Percentiles rank a stretch among this genome's conserved stretches.
Conservation (phyloP, 306 rosid genomes). For the Fagus sylvatica region DNA sequence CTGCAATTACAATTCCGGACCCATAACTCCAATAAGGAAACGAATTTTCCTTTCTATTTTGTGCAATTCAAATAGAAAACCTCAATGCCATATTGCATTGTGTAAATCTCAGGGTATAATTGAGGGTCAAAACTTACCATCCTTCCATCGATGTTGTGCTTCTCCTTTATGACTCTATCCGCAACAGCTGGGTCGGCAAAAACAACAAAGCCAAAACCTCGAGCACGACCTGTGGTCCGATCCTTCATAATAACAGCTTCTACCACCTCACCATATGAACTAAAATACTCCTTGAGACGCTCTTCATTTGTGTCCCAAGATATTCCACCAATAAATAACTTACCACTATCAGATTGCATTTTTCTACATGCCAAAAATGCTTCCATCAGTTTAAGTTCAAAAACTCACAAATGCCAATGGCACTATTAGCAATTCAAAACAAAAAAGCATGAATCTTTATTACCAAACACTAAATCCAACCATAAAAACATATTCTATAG, state of each 20-base stretch:
- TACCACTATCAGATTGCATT: slow-evolving; percentile 97
- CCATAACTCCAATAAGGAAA: slow-evolving; percentile 13
- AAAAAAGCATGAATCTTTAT: not conserved
- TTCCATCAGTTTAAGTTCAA: slow-evolving; percentile 34
- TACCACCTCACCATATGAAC: slow-evolving; percentile 84
- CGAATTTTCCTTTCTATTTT: not conserved
- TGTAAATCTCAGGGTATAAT: slow-evolving; percentile 10
- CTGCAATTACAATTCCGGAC: slow-evolving; percentile 27
- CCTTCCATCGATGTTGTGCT: slow-evolving; percentile 97
- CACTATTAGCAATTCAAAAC: slow-evolving; percentile 25
- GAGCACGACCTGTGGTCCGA: slow-evolving; percentile 97
- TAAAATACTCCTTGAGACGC: slow-evolving; percentile 89
- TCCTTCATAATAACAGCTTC: slow-evolving; percentile 99
- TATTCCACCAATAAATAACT: slow-evolving; percentile 91
- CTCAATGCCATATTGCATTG: slow-evolving; percentile 29
- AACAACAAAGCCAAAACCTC: slow-evolving; percentile 96
- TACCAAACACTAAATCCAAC: slow-evolving; percentile 13
- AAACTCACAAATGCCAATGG: slow-evolving; percentile 42
- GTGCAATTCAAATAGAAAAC: slow-evolving; percentile 25
- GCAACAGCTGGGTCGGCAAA: slow-evolving; percentile 82
- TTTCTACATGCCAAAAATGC: slow-evolving; percentile 55
- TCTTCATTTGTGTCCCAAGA: slow-evolving; percentile 99
- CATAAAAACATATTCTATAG: slow-evolving; percentile 6
- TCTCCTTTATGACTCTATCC: slow-evolving; percentile 75
- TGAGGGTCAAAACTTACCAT: slow-evolving; percentile 57